Base-by-base conservation (phyloP, 208 protist genomes). In the Leishmania martiniquensis region DNA sequence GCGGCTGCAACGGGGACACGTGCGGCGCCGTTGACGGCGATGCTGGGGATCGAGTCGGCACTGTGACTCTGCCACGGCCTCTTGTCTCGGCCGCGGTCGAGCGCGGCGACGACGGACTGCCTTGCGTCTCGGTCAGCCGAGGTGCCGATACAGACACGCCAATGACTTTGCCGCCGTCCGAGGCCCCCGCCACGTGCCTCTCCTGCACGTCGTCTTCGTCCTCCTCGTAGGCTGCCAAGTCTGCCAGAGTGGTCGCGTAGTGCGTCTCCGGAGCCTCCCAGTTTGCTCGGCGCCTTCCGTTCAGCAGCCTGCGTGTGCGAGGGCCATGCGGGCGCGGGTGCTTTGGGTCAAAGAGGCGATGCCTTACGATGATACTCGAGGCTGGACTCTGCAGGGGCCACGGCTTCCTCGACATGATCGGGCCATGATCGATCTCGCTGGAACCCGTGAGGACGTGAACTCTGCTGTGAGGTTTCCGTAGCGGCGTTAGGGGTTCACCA, bases 191-290 rank as follows among this genome's bases (percentile, higher is more conserved):
- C 7, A 49, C 20, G 32, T 76, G 47, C 59, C 55, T 39, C 4
- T 52, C 5, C 60, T 52, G 54, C 52, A 72, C 44, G 42, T 63
- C 63, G 1, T 81, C 65, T 15, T 85, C 70, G 34, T 80, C 75
- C 29, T 81, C 76, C 6, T 82, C 76, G 42, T 34, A 51, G 12
- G 47, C 65, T 20, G 77, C 77, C 29, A 75, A 45, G 69, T 81
- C 77, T 1, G 77, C 71, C 9, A 81, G 62, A 1, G 77, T 81
- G 10, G 83, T 82, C 57, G 55, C 57, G 78, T 84, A 87, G 76
- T 81, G 63, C 55, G 83, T 87, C 75, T 65, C 72, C 0, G 83
- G 83, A 25, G 83, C 51, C 22, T n/a, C 52, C 83, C 83, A 87
- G 67, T 87, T 66, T 6, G 83, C 83, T 29, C 45, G 59, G 1